Evolutionary conservation across 305 asterid species (phyloP).

Genomic region (Coffea humblotiana): DNA sequence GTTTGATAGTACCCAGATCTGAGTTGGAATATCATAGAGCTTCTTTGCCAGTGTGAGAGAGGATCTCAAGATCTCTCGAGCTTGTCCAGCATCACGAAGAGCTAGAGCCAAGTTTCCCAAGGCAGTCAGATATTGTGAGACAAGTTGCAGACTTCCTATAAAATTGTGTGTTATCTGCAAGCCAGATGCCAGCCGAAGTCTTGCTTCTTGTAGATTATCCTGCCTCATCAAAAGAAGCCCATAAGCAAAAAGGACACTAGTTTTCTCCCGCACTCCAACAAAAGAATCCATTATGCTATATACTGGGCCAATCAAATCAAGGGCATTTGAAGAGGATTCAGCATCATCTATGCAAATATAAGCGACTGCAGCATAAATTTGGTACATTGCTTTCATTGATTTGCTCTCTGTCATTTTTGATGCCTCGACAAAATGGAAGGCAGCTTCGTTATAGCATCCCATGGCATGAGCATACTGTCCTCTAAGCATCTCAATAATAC

Average conservation of each 20-base stretch:
- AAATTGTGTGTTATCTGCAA: slow-evolving; percentile 84
- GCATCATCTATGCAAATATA: slow-evolving; percentile 90
- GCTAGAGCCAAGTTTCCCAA: slow-evolving; percentile 88
- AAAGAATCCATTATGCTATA: slow-evolving; percentile 75
- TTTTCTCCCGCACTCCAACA: slow-evolving; percentile 89
- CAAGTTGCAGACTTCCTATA: slow-evolving; percentile 97
- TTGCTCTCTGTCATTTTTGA: slow-evolving; percentile 82
- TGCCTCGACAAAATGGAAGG: slow-evolving; percentile 89
- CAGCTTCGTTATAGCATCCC: slow-evolving; percentile 82
- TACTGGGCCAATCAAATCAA: slow-evolving; percentile 89
- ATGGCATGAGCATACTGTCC: slow-evolving; percentile 95
- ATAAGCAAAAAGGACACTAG: slow-evolving; percentile 68
- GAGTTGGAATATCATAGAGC: slow-evolving; percentile 91
- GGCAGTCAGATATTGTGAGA: slow-evolving; percentile 89
- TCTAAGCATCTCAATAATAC: slow-evolving; percentile 85
- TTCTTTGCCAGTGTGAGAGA: slow-evolving; percentile 90
- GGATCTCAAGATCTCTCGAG: slow-evolving; percentile 92
- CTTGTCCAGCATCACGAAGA: slow-evolving; percentile 92
- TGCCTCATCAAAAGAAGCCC: slow-evolving; percentile 92
- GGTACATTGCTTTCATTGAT: slow-evolving; percentile 84
- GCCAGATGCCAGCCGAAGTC: slow-evolving; percentile 84
- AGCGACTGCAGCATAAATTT: slow-evolving; percentile 87
- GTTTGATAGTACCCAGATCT: slow-evolving; percentile 86
- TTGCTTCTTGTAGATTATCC: slow-evolving; percentile 92
- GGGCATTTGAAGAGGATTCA: slow-evolving; percentile 90